Evolutionary conservation across 1,284 basidiomycete genomes (phyloP).

Genomic region (Ceratobasidium sp.): DNA sequence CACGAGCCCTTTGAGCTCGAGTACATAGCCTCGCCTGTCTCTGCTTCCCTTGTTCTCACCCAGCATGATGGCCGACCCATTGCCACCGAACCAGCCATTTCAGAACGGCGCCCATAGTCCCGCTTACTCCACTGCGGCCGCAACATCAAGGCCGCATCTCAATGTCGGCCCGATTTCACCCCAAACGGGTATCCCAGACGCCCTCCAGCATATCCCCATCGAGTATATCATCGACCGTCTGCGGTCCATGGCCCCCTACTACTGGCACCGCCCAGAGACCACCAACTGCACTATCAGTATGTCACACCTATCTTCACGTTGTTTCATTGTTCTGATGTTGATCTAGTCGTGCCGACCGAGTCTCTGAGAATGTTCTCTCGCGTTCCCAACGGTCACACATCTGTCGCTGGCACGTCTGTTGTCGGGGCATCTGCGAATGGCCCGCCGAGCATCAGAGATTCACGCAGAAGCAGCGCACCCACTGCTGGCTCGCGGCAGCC

Average conservation of each 20-base stretch:
- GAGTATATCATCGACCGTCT: constrained; percentile 77
- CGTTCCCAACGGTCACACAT: constrained; percentile 56
- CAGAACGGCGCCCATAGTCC: background rate
- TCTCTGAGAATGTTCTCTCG: constrained; percentile 9
- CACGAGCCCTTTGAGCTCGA: too few species aligned
- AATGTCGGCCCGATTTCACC: constrained; percentile 37
- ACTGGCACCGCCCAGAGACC: constrained; percentile 76
- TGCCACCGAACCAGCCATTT: constrained; percentile 22
- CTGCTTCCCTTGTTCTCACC: constrained; percentile 27
- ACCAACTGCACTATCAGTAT: constrained; percentile 78
- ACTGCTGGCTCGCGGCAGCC: constrained; percentile 49
- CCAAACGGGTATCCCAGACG: constrained; percentile 36
- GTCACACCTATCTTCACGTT: constrained; percentile 46
- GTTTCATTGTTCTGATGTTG: constrained; percentile 38
- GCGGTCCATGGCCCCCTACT: constrained; percentile 68
- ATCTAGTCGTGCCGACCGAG: constrained; percentile 1
- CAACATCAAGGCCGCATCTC: too few species aligned
- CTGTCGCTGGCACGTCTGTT: constrained; percentile 48
- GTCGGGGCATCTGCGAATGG: too few species aligned
- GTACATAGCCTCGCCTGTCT: background rate
- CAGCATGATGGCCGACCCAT: constrained; percentile 39
- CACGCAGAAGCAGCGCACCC: constrained; percentile 62
- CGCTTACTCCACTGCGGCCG: background rate
- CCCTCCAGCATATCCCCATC: constrained; percentile 67
- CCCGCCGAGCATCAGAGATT: constrained; percentile 48